Base-by-base conservation (phyloP, 108 stramenopile species). In the Stephanodiscus minutulus region DNA sequence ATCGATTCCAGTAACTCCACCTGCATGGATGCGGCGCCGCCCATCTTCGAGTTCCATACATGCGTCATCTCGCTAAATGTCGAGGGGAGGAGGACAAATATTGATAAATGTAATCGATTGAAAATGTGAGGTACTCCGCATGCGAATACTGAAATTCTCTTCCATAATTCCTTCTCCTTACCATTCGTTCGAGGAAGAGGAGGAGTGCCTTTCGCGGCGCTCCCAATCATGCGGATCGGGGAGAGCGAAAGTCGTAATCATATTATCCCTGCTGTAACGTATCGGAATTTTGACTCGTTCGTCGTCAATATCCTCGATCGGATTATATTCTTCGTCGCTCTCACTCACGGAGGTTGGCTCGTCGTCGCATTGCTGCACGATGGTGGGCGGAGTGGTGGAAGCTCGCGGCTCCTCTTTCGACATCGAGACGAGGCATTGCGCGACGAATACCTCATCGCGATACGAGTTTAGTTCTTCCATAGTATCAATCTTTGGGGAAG, bases 41-140 rank as follows among this genome's bases (percentile, higher is more conserved):
- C 17, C 11, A 57, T 63, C 24, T 55, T 44, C 28, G 73, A 58
- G 35, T 74, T 33, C 73, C 73, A 74, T 17, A 65, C 43, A 9
- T 53, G 52, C 8, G 20, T 53, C 29, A 36, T 36, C 31, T 58
- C 57, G 57, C 57, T 58, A 33, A 44, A 12, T 12, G 13, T 13
- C 0, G 2, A 3, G 13, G 0, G 43, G 13, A 44, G 15, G 2
- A 15, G 43, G 43, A 17, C 3, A 15, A 33, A 2, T 11, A 44
- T 44, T 44, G 43, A 44, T 15, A 13, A 44, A 44, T 44, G 43
- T 12, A 41, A 39, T 39, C 8, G 7, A n/a, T n/a, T n/a, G n/a
- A n/a, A n/a, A n/a, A n/a, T n/a, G n/a, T n/a, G n/a, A n/a, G n/a
- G n/a, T n/a, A n/a, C n/a, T n/a, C n/a, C n/a, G n/a, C n/a, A n/a